A percentile compares a stretch with the other conserved stretches of the same genome.
These are phyloP conservation scores for Magnolia changhungtana DNA, from an alignment of 164 flowering plant species.

Conservation along the genomic window DNA sequence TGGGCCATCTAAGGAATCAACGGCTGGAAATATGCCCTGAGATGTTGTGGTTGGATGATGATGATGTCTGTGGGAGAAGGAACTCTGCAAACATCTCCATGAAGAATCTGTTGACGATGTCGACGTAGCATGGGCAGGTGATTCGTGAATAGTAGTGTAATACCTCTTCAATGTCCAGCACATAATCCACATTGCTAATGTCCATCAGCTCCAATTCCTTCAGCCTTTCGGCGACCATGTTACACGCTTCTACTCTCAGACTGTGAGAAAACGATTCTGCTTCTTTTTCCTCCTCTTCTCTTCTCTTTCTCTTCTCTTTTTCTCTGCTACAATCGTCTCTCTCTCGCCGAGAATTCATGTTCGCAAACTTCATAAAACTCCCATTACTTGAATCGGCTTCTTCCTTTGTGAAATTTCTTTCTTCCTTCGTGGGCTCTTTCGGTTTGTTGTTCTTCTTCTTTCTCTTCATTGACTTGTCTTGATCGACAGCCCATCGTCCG, in stretches of 20 bases:
- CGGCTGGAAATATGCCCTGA: background rate
- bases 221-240: slow-evolving; percentile 41
- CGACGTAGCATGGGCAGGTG: slow-evolving; percentile 65
- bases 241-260: slow-evolving; percentile 15
- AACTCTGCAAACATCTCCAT: slow-evolving; percentile 50
- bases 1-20: background rate
- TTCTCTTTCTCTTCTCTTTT: background rate
- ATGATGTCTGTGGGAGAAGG: slow-evolving; percentile 9
- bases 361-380: slow-evolving; percentile 19
- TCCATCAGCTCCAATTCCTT: slow-evolving; percentile 69
- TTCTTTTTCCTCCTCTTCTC: background rate
- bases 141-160: slow-evolving; percentile 72
- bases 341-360: background rate
- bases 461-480: slow-evolving; percentile 4
- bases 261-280: slow-evolving; percentile 12
- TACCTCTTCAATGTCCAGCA: slow-evolving; percentile 69
- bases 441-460: slow-evolving; percentile 5
- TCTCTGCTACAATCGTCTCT: too few species aligned
- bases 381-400: slow-evolving; percentile 7
- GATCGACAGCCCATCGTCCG: slow-evolving; percentile 2
- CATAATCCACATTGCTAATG: slow-evolving; percentile 49
- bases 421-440: background rate
- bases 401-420: background rate
- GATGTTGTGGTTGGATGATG: background rate
- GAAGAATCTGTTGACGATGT: slow-evolving; percentile 76